Conservation (phyloP, 106 monocot species). For the Platanthera guangdongensis region DNA sequence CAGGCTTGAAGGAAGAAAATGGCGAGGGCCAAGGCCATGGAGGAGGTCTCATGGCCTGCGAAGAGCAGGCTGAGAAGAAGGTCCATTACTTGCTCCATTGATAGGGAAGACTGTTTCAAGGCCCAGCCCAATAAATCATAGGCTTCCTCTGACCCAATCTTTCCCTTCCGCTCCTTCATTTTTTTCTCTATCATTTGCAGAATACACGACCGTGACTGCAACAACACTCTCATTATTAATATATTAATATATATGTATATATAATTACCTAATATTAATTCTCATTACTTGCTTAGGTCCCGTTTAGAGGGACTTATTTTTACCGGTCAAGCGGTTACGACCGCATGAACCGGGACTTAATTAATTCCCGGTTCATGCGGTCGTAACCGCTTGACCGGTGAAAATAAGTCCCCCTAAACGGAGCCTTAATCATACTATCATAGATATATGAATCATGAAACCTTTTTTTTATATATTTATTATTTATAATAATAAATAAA, state of each 20-base stretch:
- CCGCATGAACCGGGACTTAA: no score
- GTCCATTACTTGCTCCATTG: constrained; percentile 85
- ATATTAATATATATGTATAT: background rate
- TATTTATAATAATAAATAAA: no score
- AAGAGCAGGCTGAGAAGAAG: constrained; percentile 87
- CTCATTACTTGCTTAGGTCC: no score
- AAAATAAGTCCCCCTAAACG: no score
- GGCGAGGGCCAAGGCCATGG: constrained; percentile 60
- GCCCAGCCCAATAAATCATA: constrained; percentile 82
- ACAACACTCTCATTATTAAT: background rate
- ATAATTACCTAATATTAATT: no score
- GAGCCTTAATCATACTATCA: no score
- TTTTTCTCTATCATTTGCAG: constrained; percentile 60
- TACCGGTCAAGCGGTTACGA: no score
- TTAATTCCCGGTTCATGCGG: no score
- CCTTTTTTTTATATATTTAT: background rate
- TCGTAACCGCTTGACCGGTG: no score
- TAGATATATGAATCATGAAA: no score
- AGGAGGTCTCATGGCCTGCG: constrained; percentile 93
- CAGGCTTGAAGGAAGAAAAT: constrained; percentile 67
- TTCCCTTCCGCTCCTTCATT: constrained; percentile 47
- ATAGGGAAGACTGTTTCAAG: constrained; percentile 52
- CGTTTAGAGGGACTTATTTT: no score
- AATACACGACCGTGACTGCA: constrained; percentile 70
- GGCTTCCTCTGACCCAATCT: constrained; percentile 2